These are phyloP conservation scores for Pelargonium myrrhifolium DNA, from an alignment of 441 rosid species.

Conservation along the genomic window DNA sequence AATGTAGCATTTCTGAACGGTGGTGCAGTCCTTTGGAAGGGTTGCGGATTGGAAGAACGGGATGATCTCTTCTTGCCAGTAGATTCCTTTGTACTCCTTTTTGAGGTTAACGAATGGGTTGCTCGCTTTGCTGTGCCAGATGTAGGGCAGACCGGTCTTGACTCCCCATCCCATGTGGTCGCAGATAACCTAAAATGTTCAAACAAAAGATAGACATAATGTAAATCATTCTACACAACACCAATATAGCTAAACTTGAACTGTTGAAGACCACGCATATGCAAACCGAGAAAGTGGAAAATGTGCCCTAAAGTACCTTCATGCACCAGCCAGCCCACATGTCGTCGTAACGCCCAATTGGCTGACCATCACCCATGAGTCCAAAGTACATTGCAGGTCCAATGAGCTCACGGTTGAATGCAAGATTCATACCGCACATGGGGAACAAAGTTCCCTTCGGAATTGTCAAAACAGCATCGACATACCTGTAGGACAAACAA, in stretches of 20 bases:
- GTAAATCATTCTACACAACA: too few relatives aligned
- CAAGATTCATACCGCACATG: conserved; percentile 96
- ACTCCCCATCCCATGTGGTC: conserved; percentile 86
- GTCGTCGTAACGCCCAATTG: conserved; percentile 91
- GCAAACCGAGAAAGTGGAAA: background rate
- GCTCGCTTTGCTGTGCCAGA: conserved; percentile 94
- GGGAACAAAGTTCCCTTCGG: conserved; percentile 96
- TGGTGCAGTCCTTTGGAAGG: conserved; percentile 71
- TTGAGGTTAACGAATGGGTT: conserved; percentile 59
- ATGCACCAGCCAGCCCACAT: conserved; percentile 99
- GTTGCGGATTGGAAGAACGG: conserved; percentile 77
- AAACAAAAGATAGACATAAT: too few relatives aligned
- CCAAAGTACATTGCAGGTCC: conserved; percentile 99
- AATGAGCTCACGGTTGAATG: conserved; percentile 74
- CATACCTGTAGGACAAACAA: conserved; percentile 38
- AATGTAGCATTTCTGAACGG: conserved; percentile 82
- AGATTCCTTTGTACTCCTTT: conserved; percentile 15
- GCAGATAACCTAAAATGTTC: conserved; percentile 58
- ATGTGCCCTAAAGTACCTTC: conserved; percentile 40
- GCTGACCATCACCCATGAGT: conserved; percentile 98
- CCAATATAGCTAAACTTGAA: too few relatives aligned
- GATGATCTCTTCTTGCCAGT: conserved; percentile 98
- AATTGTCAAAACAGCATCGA: conserved; percentile 84
- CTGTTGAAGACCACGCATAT: background rate
- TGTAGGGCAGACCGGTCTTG: conserved; percentile 90